These are phyloP conservation scores for Cardamine occulta DNA, from an alignment of 345 rosid species.

Conservation along the genomic window DNA sequence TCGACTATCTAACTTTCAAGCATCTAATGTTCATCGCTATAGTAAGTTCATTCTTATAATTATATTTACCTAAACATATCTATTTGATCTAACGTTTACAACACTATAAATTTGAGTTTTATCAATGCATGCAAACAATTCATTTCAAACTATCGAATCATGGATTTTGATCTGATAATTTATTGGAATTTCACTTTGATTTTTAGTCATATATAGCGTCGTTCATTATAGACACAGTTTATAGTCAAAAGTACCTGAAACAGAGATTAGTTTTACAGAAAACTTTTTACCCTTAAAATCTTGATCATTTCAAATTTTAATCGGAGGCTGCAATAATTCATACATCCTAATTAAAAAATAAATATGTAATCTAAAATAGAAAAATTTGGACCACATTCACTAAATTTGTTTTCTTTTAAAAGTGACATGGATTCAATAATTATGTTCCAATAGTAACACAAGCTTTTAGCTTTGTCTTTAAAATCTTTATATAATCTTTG, in stretches of 20 bases:
- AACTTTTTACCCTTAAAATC: neutral
- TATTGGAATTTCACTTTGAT: neutral
- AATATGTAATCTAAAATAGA: neutral
- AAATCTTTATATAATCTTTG: slow-evolving; percentile 33
- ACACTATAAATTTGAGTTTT: neutral
- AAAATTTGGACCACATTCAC: neutral
- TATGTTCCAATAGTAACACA: slow-evolving; percentile 16
- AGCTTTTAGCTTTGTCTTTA: slow-evolving; percentile 36
- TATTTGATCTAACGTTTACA: neutral
- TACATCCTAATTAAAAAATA: neutral
- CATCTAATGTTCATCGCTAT: neutral
- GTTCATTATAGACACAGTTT: neutral
- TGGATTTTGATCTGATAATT: neutral
- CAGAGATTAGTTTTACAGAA: neutral
- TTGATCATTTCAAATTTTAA: neutral
- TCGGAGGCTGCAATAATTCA: slow-evolving; percentile 10
- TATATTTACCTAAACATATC: neutral
- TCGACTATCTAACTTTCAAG: neutral
- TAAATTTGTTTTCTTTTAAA: slow-evolving; percentile 9
- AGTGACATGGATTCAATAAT: slow-evolving; percentile 38
- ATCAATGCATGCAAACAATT: neutral
- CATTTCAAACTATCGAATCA: neutral
- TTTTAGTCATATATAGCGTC: neutral
- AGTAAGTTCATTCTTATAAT: slow-evolving; percentile 4
- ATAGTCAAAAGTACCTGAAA: too few relatives aligned